Base-by-base conservation (phyloP, 306 rosid genomes). In the Adenanthera pavonina region DNA sequence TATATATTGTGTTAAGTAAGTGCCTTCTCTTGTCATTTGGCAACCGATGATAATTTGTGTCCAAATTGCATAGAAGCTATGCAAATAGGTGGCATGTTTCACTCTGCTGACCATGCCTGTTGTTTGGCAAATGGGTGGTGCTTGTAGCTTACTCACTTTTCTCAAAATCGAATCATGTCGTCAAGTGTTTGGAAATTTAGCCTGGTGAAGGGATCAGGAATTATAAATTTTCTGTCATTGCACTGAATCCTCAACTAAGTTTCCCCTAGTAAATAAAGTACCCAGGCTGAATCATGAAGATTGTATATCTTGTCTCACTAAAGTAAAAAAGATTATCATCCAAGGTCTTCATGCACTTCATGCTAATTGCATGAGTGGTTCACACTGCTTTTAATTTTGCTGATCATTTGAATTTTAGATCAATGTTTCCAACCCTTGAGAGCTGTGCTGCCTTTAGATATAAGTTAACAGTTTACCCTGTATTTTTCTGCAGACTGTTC, bases 401-500 rank as follows among this genome's bases (percentile, higher is more conserved):
- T 15, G 52, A 2, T 2, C 70, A 54, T 71, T 61, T 61, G 30
- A 51, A 48, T 40, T 60, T 78, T 36, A 59, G 72, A 60, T 62
- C 68, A 60, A 78, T 40, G 69, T 66, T 30, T 80, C 65, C 68
- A 47, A 20, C 13, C 53, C 47, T 76, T 76, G 71, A 66, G 65
- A 44, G 41, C 62, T 68, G 72, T 9, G 51, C 20, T 68, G 51
- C 41, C 69, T 57, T 76, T 75, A 46, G 48, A 36, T 70, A 70
- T 74, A 70, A 81, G 47, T 69, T 81, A 62, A 78, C 62, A 54
- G 20, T 80, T 78, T 84, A 19, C 33, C 60, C 17, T 78, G 76
- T 44, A 68, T 65, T 80, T 60, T 59, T 70, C 57, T 86, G 77
- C 90, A 95, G 99, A 87, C 96, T 77, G 57, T 95, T 76, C 79